A percentile compares a stretch with the other conserved stretches of the same genome.
Conservation (phyloP, 345 rosid species). For the Populus euphratica region DNA sequence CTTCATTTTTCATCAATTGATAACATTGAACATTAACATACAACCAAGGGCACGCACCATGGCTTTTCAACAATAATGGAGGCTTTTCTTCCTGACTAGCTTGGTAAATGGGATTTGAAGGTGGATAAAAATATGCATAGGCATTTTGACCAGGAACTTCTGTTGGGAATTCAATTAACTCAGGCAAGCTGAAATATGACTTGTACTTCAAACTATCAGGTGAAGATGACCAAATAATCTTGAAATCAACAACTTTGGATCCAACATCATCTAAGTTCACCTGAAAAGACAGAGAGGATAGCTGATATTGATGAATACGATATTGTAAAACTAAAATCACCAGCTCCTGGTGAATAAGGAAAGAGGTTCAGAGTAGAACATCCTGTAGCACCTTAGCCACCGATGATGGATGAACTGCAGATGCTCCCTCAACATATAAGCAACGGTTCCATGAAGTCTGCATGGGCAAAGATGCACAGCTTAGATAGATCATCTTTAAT, state of each 20-base stretch:
- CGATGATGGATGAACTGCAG: slow-evolving; percentile 76
- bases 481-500: slow-evolving; percentile 10
- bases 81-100: slow-evolving; percentile 75
- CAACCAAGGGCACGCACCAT: slow-evolving; percentile 49
- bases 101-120: slow-evolving; percentile 61
- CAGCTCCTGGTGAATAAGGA: background rate
- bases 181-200: slow-evolving; percentile 73
- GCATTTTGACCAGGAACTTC: slow-evolving; percentile 78
- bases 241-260: slow-evolving; percentile 46
- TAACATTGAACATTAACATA: background rate
- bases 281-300: slow-evolving; percentile 33
- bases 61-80: slow-evolving; percentile 81
- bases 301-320: background rate
- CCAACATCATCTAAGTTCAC: slow-evolving; percentile 59
- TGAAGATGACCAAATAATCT: slow-evolving; percentile 84
- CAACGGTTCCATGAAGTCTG: slow-evolving; percentile 63
- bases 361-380: background rate
- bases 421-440: slow-evolving; percentile 83
- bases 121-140: slow-evolving; percentile 84
- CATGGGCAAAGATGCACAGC: slow-evolving; percentile 14
- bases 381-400: slow-evolving; percentile 64
- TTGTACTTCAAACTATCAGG: slow-evolving; percentile 62
- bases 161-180: slow-evolving; percentile 87
- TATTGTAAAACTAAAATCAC: background rate
- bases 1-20: background rate